Evolutionary conservation across 2,329 filamentous ascomycete genomes (phyloP).

Genomic region (Colletotrichum siamense): DNA sequence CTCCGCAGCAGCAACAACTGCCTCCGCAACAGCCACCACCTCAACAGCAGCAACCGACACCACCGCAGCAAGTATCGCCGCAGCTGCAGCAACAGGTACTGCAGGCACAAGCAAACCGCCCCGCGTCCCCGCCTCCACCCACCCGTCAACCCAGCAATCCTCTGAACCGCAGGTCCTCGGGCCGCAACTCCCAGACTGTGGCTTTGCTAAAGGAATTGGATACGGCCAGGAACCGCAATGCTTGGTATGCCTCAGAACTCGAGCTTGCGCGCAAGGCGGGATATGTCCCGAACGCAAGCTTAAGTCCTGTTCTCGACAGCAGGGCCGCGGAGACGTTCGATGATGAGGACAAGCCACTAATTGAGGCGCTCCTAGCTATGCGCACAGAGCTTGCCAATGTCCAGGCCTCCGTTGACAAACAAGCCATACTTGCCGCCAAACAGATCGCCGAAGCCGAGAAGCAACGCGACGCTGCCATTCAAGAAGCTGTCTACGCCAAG

Average conservation of each 20-base stretch:
- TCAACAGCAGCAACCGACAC: constrained; percentile 55
- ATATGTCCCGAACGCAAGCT: constrained; percentile 75
- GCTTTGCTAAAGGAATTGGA: constrained; percentile 88
- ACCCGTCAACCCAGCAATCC: constrained; percentile 63
- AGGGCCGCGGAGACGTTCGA: constrained; percentile 80
- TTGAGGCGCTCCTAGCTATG: constrained; percentile 94
- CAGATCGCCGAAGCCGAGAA: constrained; percentile 93
- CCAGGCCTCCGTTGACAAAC: constrained; percentile 86
- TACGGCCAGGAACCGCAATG: constrained; percentile 81
- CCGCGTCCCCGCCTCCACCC: constrained; percentile 65
- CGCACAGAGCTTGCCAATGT: constrained; percentile 87
- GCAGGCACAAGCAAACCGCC: constrained; percentile 44
- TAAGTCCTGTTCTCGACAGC: constrained; percentile 77
- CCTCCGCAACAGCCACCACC: not conserved
- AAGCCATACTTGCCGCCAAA: constrained; percentile 83
- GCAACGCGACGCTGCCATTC: constrained; percentile 92
- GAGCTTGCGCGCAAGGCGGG: constrained; percentile 90
- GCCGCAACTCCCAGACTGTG: constrained; percentile 70
- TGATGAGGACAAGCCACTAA: constrained; percentile 89
- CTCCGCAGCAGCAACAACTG: not conserved
- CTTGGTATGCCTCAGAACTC: constrained; percentile 96
- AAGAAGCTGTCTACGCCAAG: constrained; percentile 93
- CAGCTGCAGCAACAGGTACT: constrained; percentile 25
- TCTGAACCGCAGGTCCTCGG: constrained; percentile 63
- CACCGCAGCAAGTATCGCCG: not conserved